These are phyloP conservation scores for Penicillium sp. DNA, from an alignment of 2,329 filamentous ascomycete species.

Conservation along the genomic window DNA sequence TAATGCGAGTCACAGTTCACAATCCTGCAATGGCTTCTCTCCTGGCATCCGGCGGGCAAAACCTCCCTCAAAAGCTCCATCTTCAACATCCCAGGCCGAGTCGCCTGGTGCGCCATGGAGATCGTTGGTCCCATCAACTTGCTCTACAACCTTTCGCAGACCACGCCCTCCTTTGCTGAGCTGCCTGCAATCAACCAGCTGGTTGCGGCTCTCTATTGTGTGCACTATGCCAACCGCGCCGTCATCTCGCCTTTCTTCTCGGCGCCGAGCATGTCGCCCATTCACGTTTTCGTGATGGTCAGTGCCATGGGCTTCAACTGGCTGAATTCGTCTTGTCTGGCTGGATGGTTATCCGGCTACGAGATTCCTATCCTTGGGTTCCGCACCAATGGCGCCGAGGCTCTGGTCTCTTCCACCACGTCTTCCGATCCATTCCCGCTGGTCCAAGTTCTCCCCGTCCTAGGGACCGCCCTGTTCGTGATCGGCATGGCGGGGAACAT, in stretches of 20 bases:
- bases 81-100: slow-evolving; percentile 84
- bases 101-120: slow-evolving; percentile 91
- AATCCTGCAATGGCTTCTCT: slow-evolving; percentile 71
- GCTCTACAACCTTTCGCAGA: slow-evolving; percentile 71
- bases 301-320: slow-evolving; percentile 74
- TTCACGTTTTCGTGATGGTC: slow-evolving; percentile 69
- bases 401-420: slow-evolving; percentile 11
- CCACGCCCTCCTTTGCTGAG: slow-evolving; percentile 55
- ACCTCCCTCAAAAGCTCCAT: slow-evolving; percentile 68
- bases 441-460: slow-evolving; percentile 45
- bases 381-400: slow-evolving; percentile 15
- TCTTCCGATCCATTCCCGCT: background rate
- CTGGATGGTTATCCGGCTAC: slow-evolving; percentile 80
- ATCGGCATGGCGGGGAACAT: slow-evolving; percentile 78
- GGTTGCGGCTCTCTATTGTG: slow-evolving; percentile 54
- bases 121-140: slow-evolving; percentile 73
- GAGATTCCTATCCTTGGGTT: slow-evolving; percentile 51
- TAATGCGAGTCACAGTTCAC: slow-evolving; percentile 58
- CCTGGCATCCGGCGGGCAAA: slow-evolving; percentile 91
- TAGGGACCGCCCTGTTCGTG: slow-evolving; percentile 75
- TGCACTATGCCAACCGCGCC: slow-evolving; percentile 91
- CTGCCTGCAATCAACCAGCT: slow-evolving; percentile 42
- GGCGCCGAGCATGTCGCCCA: slow-evolving; percentile 90
- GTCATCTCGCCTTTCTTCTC: slow-evolving; percentile 75
- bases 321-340: slow-evolving; percentile 75